phyloP scores from a whole-genome alignment of 441 rosid genomes.

The Pelargonium australe region DNA sequence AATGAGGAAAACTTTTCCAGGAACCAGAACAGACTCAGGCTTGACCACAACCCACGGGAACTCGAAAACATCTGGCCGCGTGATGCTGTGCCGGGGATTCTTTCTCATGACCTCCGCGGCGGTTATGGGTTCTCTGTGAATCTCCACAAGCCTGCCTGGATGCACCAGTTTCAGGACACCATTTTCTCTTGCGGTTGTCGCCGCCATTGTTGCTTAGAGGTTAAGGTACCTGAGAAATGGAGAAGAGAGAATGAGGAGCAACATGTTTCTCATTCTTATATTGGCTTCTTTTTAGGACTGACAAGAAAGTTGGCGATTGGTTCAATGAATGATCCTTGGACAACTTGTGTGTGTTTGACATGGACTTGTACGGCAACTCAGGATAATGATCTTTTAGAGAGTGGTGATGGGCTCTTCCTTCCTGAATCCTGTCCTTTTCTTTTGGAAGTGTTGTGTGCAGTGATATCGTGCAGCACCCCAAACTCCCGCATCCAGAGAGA shows the following conservation, averaged over 20 bases:
- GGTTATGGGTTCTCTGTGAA: constrained; percentile 25
- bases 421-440: background rate
- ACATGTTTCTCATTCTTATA: constrained; percentile 16
- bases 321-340: constrained; percentile 21
- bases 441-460: background rate
- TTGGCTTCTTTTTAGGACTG: background rate
- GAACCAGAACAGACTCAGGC: constrained; percentile 29
- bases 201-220: background rate
- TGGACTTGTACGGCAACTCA: constrained; percentile 2
- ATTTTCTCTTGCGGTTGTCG: constrained; percentile 10
- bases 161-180: constrained; percentile 38
- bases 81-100: constrained; percentile 44
- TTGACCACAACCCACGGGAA: constrained; percentile 44
- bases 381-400: background rate
- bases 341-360: constrained; percentile 4
- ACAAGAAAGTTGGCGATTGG: constrained; percentile 17
- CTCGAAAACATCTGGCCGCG: constrained; percentile 38
- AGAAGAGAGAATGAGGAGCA: constrained; percentile 8
- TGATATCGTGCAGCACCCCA: no score
- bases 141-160: constrained; percentile 36
- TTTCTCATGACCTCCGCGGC: constrained; percentile 38
- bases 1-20: constrained; percentile 37
- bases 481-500: no score
- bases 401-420: background rate
- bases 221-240: background rate